Base-by-base conservation (phyloP, 1,284 basidiomycete species). In the Mycena citricolor region DNA sequence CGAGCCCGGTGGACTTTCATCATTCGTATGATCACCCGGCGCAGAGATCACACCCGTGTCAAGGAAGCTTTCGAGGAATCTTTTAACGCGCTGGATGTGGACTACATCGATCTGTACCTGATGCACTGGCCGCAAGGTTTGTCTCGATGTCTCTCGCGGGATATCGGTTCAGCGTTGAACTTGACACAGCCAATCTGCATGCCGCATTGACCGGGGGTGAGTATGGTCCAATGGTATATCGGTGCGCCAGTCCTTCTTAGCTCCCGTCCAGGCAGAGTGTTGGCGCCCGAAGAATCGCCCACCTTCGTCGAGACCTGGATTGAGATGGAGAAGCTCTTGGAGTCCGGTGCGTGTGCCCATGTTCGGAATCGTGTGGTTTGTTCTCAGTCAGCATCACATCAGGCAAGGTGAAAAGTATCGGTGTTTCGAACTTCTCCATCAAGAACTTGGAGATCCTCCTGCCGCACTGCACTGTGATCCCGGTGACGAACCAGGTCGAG, bases 71-170 rank as follows among this genome's bases (percentile, higher is more conserved):
- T 86, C 48, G 73, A 81, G 47, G 60, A 69, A 37, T 80, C 77
- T 8, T 66, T 89, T 19, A 62, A 71, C 42, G 70, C 74, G 52
- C 72, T 89, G 11, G 72, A 71, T 24, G 52, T 77, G 29, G 79
- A 73, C 19, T 87, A 88, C 62, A 70, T 89, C 41, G 84, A 89
- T 58, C 63, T 88, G 17, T 88, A 83, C 62, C 69, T 89, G 16
- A 73, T 87, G 61, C 83, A 86, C 63, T 84, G 81, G 79, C 73
- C 75, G 52, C 57, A 58, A 32, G 62, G 57, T 28, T 22, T 35
- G 7, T n/a, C n/a, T 32, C n/a, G 4, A n/a, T n/a, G n/a, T n/a
- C n/a, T n/a, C n/a, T n/a, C n/a, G n/a, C n/a, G n/a, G n/a, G 10
- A 32, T 26, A 35, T 10, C 23, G 38, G 42, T 44, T 31, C 19